Base-by-base conservation (phyloP, 2,329 filamentous ascomycete genomes). In the Didymella arachidicola region DNA sequence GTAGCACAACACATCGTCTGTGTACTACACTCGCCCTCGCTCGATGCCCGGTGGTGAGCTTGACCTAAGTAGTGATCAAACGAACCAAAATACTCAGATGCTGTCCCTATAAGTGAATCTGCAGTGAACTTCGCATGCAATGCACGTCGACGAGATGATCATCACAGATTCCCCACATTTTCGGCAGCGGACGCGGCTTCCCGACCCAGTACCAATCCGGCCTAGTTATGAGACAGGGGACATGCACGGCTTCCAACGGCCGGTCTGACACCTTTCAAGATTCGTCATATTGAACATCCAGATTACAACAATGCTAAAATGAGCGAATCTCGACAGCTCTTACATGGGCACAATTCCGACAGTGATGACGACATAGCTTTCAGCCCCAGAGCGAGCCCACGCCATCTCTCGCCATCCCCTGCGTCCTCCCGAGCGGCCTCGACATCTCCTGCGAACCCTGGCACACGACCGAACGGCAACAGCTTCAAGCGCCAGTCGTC, bases 401-500 rank as follows among this genome's bases (percentile, higher is more conserved):
- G 61, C 48, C 66, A 68, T 52, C 59, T 67, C 26, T 74, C 72
- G 39, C 70, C 70, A 4, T 72, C 71, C 7, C 69, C 71, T 1
- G 43, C 65, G 0, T 67, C 67, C 7, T 75, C 73, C 30, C 68
- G 71, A 53, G 63, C 68, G 27, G 63, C 68, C 1, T 75, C 72
- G 18, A 57, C 65, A 14, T 76, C 73, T 3, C 72, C 72, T 57
- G 70, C 66, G 25, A 64, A 65, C 4, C 65, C 66, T 8, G 68
- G 65, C 43, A 63, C 65, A 36, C 63, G 66, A 27, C 69, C 70
- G 7, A 70, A 70, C 59, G 69, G 67, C 50, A 57, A 50, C 34
- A 60, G 61, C 48, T 61, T 67, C 26, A 74, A 73, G 59, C 73
- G 78, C 14, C 75, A 78, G 54, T 79, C 77, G 7, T 81, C 80